Percentiles rank a stretch among this genome's conserved stretches.
Evolutionary conservation across 23 red algal genomes (phyloP).

Genomic region (Gracilaria caudata): DNA sequence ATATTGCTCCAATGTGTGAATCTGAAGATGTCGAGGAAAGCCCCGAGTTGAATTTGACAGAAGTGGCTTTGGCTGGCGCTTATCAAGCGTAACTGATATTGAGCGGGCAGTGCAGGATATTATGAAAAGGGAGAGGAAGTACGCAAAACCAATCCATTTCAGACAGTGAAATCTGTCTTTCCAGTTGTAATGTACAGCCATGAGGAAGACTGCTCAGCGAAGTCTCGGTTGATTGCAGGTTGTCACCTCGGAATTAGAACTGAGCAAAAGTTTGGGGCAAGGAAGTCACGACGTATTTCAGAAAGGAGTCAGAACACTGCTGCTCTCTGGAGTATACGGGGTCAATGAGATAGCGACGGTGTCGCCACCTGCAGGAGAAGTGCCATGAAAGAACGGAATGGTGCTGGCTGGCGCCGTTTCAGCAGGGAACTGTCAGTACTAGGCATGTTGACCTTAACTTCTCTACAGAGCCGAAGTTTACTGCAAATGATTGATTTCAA

Average conservation of each 20-base stretch:
- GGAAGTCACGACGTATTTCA: neutral
- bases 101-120: constrained; percentile 6
- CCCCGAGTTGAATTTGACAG: constrained; percentile 23
- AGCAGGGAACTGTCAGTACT: constrained; percentile 12
- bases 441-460: too few relatives aligned
- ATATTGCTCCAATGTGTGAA: constrained; percentile 11
- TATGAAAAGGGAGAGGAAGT: neutral
- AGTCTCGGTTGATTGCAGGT: too few relatives aligned
- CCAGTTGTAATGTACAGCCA: neutral
- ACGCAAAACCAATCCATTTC: neutral
- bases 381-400: neutral
- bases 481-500: constrained; percentile 15
- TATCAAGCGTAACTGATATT: constrained; percentile 20
- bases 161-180: neutral
- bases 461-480: too few relatives aligned
- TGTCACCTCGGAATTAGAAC: neutral
- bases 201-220: neutral
- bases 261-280: too few relatives aligned
- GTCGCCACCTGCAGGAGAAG: neutral
- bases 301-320: neutral
- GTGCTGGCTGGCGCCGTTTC: neutral
- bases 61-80: constrained; percentile 23
- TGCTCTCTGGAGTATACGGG: neutral
- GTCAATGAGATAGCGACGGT: neutral
- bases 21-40: constrained; percentile 29